Percentiles rank a stretch among this genome's conserved stretches.
These are phyloP conservation scores for Trichoderma reesei DNA, from an alignment of 495 filamentous ascomycete species.

Conservation along the genomic window DNA sequence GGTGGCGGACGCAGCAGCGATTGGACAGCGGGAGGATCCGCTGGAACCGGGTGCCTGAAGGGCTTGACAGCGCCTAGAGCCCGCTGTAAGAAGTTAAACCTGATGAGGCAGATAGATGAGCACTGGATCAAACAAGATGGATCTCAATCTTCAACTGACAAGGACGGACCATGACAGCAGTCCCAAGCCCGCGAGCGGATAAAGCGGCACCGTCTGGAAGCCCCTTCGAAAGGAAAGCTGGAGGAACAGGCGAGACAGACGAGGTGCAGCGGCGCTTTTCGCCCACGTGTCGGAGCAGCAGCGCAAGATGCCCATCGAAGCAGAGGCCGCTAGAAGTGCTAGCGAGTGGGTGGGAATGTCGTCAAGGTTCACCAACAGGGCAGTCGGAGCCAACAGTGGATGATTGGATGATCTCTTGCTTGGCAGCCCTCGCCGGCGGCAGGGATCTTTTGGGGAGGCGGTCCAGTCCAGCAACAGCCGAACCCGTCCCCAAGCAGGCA, in stretches of 20 bases:
- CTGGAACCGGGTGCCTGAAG: neutral
- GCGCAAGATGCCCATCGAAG: neutral
- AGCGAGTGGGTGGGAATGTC: no score
- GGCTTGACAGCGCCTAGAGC: neutral
- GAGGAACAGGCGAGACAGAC: no score
- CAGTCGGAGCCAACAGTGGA: no score
- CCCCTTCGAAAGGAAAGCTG: neutral
- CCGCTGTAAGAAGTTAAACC: neutral
- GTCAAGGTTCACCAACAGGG: no score
- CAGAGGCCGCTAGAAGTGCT: no score
- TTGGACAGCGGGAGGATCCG: neutral
- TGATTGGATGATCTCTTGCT: no score
- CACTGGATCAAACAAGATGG: neutral
- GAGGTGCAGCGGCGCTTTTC: neutral
- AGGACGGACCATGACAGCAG: no score
- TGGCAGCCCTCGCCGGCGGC: neutral
- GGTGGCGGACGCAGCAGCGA: neutral
- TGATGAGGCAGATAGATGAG: neutral
- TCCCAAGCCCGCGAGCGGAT: no score
- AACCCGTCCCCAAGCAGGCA: neutral
- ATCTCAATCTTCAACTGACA: no score
- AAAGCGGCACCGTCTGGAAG: neutral
- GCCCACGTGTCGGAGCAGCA: neutral
- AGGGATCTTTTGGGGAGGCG: neutral
- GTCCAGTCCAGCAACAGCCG: neutral